These are phyloP conservation scores for Arthrobotrys pseudoclavata DNA, from an alignment of 2,329 filamentous ascomycete species.

Conservation along the genomic window DNA sequence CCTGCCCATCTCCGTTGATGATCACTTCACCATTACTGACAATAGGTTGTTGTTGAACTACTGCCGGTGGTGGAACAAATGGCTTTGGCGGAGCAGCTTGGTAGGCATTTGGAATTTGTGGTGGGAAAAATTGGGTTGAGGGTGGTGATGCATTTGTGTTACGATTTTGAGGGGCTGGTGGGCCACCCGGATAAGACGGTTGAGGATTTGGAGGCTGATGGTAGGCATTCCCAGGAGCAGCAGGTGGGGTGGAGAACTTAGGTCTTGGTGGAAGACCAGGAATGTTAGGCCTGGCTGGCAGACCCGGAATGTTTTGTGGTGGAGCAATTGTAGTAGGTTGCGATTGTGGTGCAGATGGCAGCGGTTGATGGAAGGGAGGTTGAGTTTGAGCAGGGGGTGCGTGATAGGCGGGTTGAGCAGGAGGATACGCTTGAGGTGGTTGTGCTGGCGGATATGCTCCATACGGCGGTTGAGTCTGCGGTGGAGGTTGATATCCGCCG, in stretches of 20 bases:
- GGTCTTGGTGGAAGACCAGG: constrained; percentile 74
- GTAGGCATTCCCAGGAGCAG: constrained; percentile 54
- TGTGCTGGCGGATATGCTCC: constrained; percentile 65
- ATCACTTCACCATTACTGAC: constrained; percentile 57
- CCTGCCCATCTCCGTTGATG: constrained; percentile 56
- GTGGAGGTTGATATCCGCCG: constrained; percentile 68
- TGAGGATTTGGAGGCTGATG: constrained; percentile 60
- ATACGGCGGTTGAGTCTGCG: constrained; percentile 69
- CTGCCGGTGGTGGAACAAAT: constrained; percentile 30
- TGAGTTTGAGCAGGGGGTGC: constrained; percentile 60
- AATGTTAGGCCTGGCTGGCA: constrained; percentile 70
- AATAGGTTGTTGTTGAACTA: constrained; percentile 28
- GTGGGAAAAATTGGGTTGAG: constrained; percentile 56
- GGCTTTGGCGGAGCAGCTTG: constrained; percentile 52
- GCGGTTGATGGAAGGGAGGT: constrained; percentile 60
- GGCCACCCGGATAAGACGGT: constrained; percentile 38
- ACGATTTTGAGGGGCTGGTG: constrained; percentile 43
- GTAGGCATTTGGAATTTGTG: constrained; percentile 40
- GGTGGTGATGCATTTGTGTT: constrained; percentile 33
- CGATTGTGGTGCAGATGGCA: constrained; percentile 53
- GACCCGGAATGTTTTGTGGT: constrained; percentile 67
- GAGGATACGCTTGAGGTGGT: constrained; percentile 58
- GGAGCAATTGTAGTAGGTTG: constrained; percentile 64
- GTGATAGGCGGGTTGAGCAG: constrained; percentile 58
- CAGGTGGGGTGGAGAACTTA: constrained; percentile 68